phyloP scores from a whole-genome alignment of 192 early-diverging fungal genomes.

The Coemansia sp. region DNA sequence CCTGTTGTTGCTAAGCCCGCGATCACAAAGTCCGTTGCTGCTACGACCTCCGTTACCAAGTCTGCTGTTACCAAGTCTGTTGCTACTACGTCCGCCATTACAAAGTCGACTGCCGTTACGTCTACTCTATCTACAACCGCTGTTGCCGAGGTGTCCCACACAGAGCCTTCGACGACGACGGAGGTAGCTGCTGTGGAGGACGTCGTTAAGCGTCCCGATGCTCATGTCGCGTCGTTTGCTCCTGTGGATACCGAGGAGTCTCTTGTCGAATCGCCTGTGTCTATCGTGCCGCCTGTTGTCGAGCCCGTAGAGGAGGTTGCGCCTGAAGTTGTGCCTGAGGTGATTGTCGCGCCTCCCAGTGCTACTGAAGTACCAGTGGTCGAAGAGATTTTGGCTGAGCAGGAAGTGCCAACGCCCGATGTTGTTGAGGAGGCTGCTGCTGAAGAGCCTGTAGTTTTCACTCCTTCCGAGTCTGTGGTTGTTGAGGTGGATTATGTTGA shows the following conservation, averaged over 20 bases:
- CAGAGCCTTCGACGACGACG: background rate
- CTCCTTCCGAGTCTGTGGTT: background rate
- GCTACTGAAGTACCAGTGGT: background rate
- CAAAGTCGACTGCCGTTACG: background rate
- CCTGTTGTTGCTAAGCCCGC: background rate
- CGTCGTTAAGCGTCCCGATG: background rate
- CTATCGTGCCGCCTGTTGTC: background rate
- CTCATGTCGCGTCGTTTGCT: conserved; percentile 4
- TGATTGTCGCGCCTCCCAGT: background rate
- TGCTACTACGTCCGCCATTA: background rate
- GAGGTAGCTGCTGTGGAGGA: background rate
- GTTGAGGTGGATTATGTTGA: background rate
- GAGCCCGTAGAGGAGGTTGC: background rate
- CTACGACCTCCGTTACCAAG: background rate
- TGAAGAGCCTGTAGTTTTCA: background rate
- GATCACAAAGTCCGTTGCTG: background rate
- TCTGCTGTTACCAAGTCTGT: background rate
- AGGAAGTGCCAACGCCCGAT: background rate
- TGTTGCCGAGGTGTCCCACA: background rate
- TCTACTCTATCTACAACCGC: background rate
- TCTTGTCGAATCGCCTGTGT: background rate
- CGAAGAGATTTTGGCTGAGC: background rate
- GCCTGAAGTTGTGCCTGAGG: background rate
- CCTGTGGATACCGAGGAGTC: background rate
- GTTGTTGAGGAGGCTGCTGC: background rate